Percentiles rank a stretch among this genome's conserved stretches.
phyloP scores from a whole-genome alignment of 2,329 filamentous ascomycete genomes.

The Botrytis squamosa region DNA sequence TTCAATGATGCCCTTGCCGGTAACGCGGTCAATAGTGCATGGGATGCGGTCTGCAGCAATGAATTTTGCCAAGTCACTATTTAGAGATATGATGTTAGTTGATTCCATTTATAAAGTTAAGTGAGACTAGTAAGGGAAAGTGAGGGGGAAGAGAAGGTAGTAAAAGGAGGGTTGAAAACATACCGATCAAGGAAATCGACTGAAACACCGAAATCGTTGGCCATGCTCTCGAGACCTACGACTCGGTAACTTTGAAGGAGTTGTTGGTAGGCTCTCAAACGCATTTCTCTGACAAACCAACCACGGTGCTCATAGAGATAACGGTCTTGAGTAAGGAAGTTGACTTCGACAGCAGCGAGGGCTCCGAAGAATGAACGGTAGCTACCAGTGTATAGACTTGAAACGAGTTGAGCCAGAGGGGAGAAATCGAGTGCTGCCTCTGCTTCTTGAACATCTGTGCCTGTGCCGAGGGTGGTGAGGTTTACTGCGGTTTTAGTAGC shows the following conservation, averaged over 20 bases:
- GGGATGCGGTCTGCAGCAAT: constrained; percentile 92
- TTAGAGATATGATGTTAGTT: background rate
- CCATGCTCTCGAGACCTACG: constrained; percentile 96
- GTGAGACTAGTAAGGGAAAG: background rate
- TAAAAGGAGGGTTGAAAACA: constrained; percentile 39
- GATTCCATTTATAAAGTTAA: background rate
- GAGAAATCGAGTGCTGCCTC: constrained; percentile 87
- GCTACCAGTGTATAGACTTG: constrained; percentile 87
- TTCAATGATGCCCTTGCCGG: constrained; percentile 95
- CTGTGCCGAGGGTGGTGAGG: constrained; percentile 75
- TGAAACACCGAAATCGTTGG: constrained; percentile 91
- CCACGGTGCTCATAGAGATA: constrained; percentile 93
- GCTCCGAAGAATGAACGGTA: constrained; percentile 94
- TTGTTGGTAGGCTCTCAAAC: constrained; percentile 92
- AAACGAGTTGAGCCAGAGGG: constrained; percentile 81
- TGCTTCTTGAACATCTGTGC: constrained; percentile 69
- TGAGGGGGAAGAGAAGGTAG: constrained; percentile 1
- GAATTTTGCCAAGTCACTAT: constrained; percentile 90
- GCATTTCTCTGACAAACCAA: constrained; percentile 99
- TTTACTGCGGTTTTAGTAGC: constrained; percentile 75
- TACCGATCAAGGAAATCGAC: constrained; percentile 95
- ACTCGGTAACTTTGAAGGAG: constrained; percentile 96
- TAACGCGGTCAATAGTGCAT: constrained; percentile 96
- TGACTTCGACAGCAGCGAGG: constrained; percentile 85
- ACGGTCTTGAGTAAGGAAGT: constrained; percentile 89